phyloP scores from a whole-genome alignment of 768 basidiomycete species.

The Daedaleopsis sinensis region DNA sequence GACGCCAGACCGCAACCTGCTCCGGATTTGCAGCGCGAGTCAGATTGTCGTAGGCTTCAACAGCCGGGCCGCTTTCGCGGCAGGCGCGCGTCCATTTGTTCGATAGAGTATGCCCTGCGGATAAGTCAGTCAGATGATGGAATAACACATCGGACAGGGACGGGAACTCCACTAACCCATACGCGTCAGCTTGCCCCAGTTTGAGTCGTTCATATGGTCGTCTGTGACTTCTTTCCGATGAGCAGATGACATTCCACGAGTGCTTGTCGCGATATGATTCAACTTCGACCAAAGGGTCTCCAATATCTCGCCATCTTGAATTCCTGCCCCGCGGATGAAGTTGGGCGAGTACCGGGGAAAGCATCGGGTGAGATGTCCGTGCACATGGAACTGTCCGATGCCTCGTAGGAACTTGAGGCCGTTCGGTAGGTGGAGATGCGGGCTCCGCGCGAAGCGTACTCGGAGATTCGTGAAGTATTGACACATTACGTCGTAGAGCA shows the following conservation, averaged over 20 bases:
- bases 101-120: too few species aligned
- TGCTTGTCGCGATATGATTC: constrained; percentile 31
- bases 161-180: too few species aligned
- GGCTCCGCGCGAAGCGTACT: background rate
- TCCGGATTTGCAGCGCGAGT: background rate
- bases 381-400: constrained; percentile 35
- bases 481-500: constrained; percentile 19
- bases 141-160: too few species aligned
- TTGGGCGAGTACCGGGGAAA: constrained; percentile 27
- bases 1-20: background rate
- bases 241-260: constrained; percentile 22
- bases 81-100: background rate
- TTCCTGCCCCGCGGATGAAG: constrained; percentile 33
- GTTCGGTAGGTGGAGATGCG: background rate
- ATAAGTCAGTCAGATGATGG: too few species aligned
- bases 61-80: background rate
- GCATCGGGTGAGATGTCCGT: constrained; percentile 32
- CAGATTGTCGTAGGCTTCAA: background rate
- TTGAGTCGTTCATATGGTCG: constrained; percentile 36
- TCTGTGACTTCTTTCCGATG: constrained; percentile 31
- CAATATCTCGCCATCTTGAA: constrained; percentile 37
- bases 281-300: constrained; percentile 37
- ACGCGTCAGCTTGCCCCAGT: constrained; percentile 36
- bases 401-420: constrained; percentile 9
- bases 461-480: constrained; percentile 13